Evolutionary conservation across 495 filamentous ascomycete genomes (phyloP).

Genomic region (Bacidia gigantensis): DNA sequence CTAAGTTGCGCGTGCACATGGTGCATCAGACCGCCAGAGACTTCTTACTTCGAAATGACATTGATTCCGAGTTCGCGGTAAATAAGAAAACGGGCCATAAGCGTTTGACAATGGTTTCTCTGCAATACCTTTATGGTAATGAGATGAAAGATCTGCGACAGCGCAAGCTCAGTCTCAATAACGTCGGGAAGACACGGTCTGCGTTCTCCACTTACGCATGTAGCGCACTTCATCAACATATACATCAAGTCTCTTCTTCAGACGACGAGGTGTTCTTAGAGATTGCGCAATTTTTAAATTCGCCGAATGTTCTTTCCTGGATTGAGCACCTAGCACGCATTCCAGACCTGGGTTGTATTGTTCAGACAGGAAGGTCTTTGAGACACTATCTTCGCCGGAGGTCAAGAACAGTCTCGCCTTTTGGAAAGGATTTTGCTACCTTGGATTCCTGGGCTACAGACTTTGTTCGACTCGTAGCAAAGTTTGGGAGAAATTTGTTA

Average conservation of each 20-base stretch:
- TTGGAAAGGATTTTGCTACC: constrained; percentile 13
- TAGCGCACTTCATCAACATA: constrained; percentile 17
- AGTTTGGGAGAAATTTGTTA: constrained; percentile 20
- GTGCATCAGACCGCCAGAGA: constrained; percentile 26
- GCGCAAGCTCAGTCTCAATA: constrained; percentile 4
- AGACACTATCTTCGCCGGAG: constrained; percentile 16
- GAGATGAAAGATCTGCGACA: constrained; percentile 18
- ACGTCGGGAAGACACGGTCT: neutral
- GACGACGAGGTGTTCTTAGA: constrained; percentile 11
- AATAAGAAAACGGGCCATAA: constrained; percentile 10
- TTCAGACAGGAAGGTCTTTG: constrained; percentile 21
- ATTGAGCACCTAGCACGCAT: constrained; percentile 23
- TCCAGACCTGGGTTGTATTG: constrained; percentile 18
- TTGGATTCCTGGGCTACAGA: constrained; percentile 21
- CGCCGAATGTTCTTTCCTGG: constrained; percentile 24
- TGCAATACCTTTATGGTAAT: constrained; percentile 20
- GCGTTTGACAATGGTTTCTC: constrained; percentile 14
- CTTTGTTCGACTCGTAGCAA: constrained; percentile 18
- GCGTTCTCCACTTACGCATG: constrained; percentile 22
- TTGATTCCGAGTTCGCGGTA: constrained; percentile 21
- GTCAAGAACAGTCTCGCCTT: constrained; percentile 11
- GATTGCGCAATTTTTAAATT: constrained; percentile 21
- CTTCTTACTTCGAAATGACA: constrained; percentile 16
- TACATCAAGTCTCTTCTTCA: constrained; percentile 16
- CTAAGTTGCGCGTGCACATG: constrained; percentile 17